Base-by-base conservation (phyloP, 306 rosid species). In the Cucurbita ficifolia region DNA sequence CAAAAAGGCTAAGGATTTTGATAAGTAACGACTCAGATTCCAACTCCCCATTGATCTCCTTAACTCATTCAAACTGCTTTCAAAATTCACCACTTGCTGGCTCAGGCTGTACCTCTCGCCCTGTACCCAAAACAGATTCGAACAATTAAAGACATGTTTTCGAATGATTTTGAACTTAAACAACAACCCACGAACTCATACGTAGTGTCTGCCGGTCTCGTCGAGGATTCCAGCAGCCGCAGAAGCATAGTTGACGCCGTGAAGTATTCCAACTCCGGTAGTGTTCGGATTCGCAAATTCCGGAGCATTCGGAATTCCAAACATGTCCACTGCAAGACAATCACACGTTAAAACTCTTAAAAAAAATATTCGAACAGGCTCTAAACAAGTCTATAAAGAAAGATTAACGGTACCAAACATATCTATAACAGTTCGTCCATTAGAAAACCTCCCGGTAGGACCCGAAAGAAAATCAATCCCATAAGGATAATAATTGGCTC, bases 191-290 rank as follows among this genome's bases (percentile, higher is more conserved):
- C 0, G 2, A 49, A 14, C 5, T 33, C 61, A 12, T 86, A 93
- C 98, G 14, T 74, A 93, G 82, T 86, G 84, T 53, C 67, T 80
- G 74, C 98, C 98, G 10, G 92, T 82, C 14, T 88, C 92, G 5
- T 87, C 93, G 39, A 93, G 91, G 58, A 93, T 90, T 72, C 98
- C 96, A 19, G 74, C 81, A 29, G 91, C 85, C 21, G 89, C 96
- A 3, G 98, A 93, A 56, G 94, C 98, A 76, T 77, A 93, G 64
- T 90, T 90, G 60, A 93, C 96, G 24, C 98, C 98, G 21, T 76
- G 50, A 19, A 77, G 81, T 21, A 87, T 78, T 68, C n/a, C 82
- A 13, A 46, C 7, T 51, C 97, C 94, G 3, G 3, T 16, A 2
- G 87, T 73, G 9, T 74, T 50, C 8, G 94, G 92, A 73, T 90